Evolutionary conservation across 2,329 filamentous ascomycete species (phyloP).

Genomic region (Botryosphaeria agaves): DNA sequence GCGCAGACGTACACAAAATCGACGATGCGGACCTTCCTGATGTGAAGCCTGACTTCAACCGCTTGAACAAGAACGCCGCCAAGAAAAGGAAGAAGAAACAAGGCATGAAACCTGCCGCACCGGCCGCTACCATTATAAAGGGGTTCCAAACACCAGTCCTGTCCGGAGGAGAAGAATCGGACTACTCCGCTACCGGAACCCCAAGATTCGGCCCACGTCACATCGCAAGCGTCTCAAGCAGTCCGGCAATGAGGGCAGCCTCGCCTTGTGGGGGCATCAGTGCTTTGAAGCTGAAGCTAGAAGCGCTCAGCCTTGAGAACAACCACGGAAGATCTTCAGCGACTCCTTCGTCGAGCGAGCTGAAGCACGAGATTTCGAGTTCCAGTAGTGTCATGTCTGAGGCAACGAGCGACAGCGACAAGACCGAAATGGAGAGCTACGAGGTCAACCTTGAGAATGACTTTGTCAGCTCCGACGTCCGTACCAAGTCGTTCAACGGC

Average conservation of each 20-base stretch:
- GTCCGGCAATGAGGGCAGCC: conserved; percentile 31
- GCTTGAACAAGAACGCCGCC: conserved; percentile 16
- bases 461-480: conserved; percentile 51
- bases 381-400: conserved; percentile 36
- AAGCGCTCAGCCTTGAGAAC: conserved; percentile 50
- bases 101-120: conserved; percentile 16
- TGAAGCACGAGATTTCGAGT: conserved; percentile 28
- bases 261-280: conserved; percentile 53
- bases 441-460: conserved; percentile 73
- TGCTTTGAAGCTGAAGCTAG: conserved; percentile 64
- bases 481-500: conserved; percentile 22
- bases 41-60: conserved; percentile 15
- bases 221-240: conserved; percentile 33
- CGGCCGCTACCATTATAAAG: conserved; percentile 23
- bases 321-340: conserved; percentile 36
- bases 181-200: conserved; percentile 24
- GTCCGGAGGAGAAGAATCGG: conserved; percentile 39
- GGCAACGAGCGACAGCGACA: conserved; percentile 44
- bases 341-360: conserved; percentile 22
- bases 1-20: conserved; percentile 4
- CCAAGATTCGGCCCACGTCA: conserved; percentile 25
- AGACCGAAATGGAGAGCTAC: conserved; percentile 64
- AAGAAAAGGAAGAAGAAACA: conserved; percentile 21
- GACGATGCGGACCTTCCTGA: conserved; percentile 8
- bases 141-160: conserved; percentile 33